Base-by-base conservation (phyloP, 2,329 filamentous ascomycete genomes). In the Purpureocillium lavendulum region DNA sequence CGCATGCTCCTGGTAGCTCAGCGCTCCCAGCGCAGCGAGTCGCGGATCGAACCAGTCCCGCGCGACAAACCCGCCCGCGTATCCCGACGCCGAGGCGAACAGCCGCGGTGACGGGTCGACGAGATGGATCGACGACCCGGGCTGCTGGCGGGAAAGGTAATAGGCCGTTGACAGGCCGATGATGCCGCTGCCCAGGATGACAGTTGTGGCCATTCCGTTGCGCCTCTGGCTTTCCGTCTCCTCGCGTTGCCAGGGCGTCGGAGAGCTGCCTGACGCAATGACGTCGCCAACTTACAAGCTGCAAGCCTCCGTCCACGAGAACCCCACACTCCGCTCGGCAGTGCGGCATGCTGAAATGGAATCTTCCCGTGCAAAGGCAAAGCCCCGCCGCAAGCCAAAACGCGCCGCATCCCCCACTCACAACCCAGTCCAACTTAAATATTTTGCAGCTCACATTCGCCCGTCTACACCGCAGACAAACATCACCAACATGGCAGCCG, bases 81-180 rank as follows among this genome's bases (percentile, higher is more conserved):
- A 80, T 1, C 85, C 84, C 2, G 82, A 88, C 0, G 85, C 84
- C 24, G 80, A 85, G 10, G 76, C 71, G 58, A 89, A 87, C 26
- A 89, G 69, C 45, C 76, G 21, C 10, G 21, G 55, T 0, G 66
- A 63, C 1, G 64, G 52, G 38, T 74, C 70, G 29, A 73, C 61
- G 7, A 74, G 57, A 45, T 71, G 67, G 39, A 74, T 65, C 15
- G 55, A 60, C 7, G 57, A 60, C 1, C 57, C 57, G 0, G 63
- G 56, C 46, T 69, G 63, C 45, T 63, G 63, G 39, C 61, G 58
- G 7, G 78, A 75, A 26, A 89, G 72, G 55, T 84, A 87, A 60
- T 82, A 87, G n/a, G 82, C 81, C 10, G 78, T 82, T 2, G 80
- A 78, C 28, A 77, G 64, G 43, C 82, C 82, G 38, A 87, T 82